These are phyloP conservation scores for Pleurotus cornucopiae DNA, from an alignment of 768 basidiomycete species.

Conservation along the genomic window DNA sequence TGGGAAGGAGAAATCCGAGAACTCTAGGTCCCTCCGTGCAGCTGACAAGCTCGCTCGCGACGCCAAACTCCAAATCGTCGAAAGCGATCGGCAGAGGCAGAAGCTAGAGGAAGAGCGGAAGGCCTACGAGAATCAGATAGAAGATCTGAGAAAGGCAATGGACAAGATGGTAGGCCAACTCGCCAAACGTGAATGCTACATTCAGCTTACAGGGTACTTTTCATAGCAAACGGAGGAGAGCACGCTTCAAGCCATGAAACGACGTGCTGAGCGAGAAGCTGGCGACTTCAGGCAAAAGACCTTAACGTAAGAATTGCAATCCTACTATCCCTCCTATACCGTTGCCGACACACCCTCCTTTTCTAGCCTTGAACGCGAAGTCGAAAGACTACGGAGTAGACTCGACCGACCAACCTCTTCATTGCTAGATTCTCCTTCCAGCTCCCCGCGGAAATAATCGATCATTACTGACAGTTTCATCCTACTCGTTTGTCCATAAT, in stretches of 20 bases:
- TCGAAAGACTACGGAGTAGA: constrained; percentile 65
- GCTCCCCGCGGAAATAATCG: constrained; percentile 27
- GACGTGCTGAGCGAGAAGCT: constrained; percentile 74
- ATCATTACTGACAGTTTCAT: too few species aligned
- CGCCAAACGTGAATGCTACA: background rate
- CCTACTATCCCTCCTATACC: background rate
- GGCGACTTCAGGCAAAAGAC: constrained; percentile 69
- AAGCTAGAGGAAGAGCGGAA: constrained; percentile 67
- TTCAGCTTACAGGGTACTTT: background rate
- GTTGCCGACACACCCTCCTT: background rate
- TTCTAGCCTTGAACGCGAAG: constrained; percentile 55
- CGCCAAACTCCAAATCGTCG: constrained; percentile 47
- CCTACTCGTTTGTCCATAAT: too few species aligned
- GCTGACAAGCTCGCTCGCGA: constrained; percentile 40
- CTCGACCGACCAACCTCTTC: constrained; percentile 52
- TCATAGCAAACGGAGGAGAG: constrained; percentile 66
- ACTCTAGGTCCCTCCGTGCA: constrained; percentile 38
- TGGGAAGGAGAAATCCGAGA: constrained; percentile 42
- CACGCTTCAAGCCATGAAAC: constrained; percentile 65
- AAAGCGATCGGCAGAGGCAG: constrained; percentile 56
- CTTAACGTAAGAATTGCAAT: constrained; percentile 45
- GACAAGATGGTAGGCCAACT: constrained; percentile 51
- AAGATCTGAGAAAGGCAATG: constrained; percentile 52
- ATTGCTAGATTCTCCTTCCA: constrained; percentile 18
- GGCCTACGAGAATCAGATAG: constrained; percentile 54